Evolutionary conservation across 805 yeast species (phyloP), one percentile per base, ranked within the genome.

Genomic region (Debaryomyces hansenii): DNA sequence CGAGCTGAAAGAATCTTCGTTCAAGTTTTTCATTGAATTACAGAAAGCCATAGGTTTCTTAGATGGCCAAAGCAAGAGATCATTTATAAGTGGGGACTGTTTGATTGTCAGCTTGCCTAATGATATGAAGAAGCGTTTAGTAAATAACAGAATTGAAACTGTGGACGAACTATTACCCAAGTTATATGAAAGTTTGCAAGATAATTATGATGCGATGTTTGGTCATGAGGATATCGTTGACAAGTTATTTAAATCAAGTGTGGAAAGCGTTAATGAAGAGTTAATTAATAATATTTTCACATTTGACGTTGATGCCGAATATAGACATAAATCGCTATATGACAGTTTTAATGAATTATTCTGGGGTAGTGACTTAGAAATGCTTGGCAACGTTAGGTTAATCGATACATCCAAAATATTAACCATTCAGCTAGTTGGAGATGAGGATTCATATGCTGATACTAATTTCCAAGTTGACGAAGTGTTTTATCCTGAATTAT

Each of bases 401-500:
- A 52, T 51, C 15, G 42, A 52, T 5, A 52, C 68, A 29, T 64
- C 72, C 0, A 66, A 69, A 3, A 40, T 70, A 0, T 54, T 72
- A 15, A 63, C 74, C 0, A 44, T 68, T 18, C 66, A 60, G 41
- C 52, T 69, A 4, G 44, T 48, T 12, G 60, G 62, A 6, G 74
- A 70, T 43, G 62, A 60, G 6, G 58, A 51, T 36, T 53, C 49
- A 12, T 41, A 48, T 15, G 47, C 46, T 32, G 24, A 20, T 9
- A 41, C 45, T 21, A 62, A 69, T 5, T 58, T 69, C 42, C 43
- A 52, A 14, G 42, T 69, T n/a, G 52, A 57, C 20, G 74, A 70
- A 39, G 42, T 41, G 7, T 56, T 70, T 18, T 68, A 67, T 41
- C 77, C 75, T 2, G 70, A 64, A 29, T 51, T 72, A 6, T 72